Evolutionary conservation across 1,139 yeast genomes (phyloP), one percentile per base, ranked within the genome.

Genomic region (Kodamaea ohmeri): DNA sequence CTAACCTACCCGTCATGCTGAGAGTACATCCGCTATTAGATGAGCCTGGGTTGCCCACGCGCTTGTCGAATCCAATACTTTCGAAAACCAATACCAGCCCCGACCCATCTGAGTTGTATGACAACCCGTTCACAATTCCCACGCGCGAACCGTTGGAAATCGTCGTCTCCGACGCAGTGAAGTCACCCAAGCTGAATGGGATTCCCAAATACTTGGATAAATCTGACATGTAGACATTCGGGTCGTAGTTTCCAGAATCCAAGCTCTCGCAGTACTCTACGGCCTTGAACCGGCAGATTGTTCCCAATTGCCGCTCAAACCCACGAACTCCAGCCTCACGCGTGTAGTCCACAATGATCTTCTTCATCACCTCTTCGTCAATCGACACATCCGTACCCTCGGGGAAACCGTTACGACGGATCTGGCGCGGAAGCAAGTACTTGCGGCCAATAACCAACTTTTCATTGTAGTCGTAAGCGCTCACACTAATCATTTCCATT

Each of bases 111-210:
- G 90, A 80, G 63, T 85, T 87, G 58, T 88, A 89, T 1, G 96
- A 88, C 39, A 89, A 67, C 0, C 97, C 97, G 57, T 88, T 87
- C n/a, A 88, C 96, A 9, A 87, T 77, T 1, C 97, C 97, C 46
- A 50, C 44, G 16, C 50, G 43, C 2, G 50, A 38, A 9, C 41
- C 43, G 19, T 50, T 48, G 21, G 46, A 42, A 13, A 45, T 40
- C 3, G 53, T 50, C 7, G 43, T 36, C 29, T 48, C 53, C 7
- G 45, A 42, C 4, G 53, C 46, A 15, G 48, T 45, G 15, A 47
- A 39, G 34, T 48, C 52, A 8, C 46, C 47, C 7, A 45, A 32
- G 16, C 50, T 40, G 38, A 52, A 68, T 1, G 84, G 81, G 21
- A 77, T 61, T 0, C 84, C 84, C 36, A 78, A 57, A 48, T 73